Evolutionary conservation across 2,329 filamentous ascomycete species (phyloP).

Genomic region (Cladosporium velox): DNA sequence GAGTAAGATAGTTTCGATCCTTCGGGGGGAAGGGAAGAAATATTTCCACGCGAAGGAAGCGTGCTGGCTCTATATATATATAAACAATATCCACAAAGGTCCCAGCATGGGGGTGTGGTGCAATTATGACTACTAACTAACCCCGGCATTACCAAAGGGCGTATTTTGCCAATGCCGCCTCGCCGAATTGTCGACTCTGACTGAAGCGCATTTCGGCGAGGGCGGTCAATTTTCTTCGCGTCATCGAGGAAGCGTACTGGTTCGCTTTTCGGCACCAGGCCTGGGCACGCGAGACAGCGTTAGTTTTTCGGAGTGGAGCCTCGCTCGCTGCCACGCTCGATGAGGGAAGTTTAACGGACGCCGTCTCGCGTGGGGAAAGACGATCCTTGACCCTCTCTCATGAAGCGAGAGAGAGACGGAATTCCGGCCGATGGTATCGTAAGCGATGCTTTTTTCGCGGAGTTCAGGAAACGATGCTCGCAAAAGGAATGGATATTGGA

Average conservation of each 20-base stretch:
- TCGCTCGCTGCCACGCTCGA: background rate
- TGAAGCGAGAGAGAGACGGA: background rate
- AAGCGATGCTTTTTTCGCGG: background rate
- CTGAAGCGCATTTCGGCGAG: slow-evolving; percentile 2
- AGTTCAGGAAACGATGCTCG: background rate
- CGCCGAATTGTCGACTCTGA: background rate
- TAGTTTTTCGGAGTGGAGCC: slow-evolving; percentile 5
- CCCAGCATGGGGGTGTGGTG: background rate
- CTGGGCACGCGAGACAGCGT: background rate
- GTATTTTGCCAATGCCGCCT: background rate
- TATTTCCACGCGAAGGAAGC: slow-evolving; percentile 1
- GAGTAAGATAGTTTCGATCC: background rate
- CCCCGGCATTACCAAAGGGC: background rate
- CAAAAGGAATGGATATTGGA: background rate
- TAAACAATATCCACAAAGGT: background rate
- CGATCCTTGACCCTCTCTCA: background rate
- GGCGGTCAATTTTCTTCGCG: slow-evolving; percentile 19
- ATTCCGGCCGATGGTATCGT: background rate
- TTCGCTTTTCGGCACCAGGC: background rate
- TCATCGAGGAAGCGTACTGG: slow-evolving; percentile 8
- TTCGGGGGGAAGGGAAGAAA: background rate
- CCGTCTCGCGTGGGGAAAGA: background rate
- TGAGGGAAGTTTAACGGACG: background rate
- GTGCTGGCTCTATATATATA: slow-evolving; percentile 2
- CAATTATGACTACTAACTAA: background rate